These are phyloP conservation scores for Danielozyma ontarioensis DNA, from an alignment of 805 yeast genomes.

Conservation along the genomic window DNA sequence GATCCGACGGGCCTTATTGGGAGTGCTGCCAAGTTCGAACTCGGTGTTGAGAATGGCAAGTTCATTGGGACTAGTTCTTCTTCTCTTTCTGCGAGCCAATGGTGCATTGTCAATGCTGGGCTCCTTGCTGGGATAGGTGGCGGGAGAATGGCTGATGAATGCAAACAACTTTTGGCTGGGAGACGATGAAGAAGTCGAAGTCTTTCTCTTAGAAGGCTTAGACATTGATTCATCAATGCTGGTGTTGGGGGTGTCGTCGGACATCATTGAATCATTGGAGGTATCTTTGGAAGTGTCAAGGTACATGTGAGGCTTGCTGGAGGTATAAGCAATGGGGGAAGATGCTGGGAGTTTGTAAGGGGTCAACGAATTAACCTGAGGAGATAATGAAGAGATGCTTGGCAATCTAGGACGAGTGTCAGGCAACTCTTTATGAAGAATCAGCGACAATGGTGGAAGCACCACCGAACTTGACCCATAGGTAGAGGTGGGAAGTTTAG, in stretches of 20 bases:
- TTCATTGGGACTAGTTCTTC: slow-evolving; percentile 91
- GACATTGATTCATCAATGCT: slow-evolving; percentile 6
- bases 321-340: not conserved
- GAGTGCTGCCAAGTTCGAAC: slow-evolving; percentile 73
- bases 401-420: not conserved
- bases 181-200: slow-evolving; percentile 3
- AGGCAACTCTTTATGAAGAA: not conserved
- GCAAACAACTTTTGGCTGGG: slow-evolving; percentile 51
- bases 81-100: slow-evolving; percentile 86
- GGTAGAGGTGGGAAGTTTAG: slow-evolving; percentile 16
- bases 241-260: slow-evolving; percentile 7
- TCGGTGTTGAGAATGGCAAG: slow-evolving; percentile 75
- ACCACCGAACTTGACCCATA: slow-evolving; percentile 16
- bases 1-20: slow-evolving; percentile 68
- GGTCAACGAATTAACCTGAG: too few species aligned
- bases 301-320: too few species aligned
- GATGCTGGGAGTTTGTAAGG: not conserved
- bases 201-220: not conserved
- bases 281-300: slow-evolving; percentile 2
- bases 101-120: slow-evolving; percentile 88
- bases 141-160: slow-evolving; percentile 88
- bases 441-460: slow-evolving; percentile 35
- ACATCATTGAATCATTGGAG: slow-evolving; percentile 4
- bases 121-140: slow-evolving; percentile 78
- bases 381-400: not conserved